A percentile compares a stretch with the other conserved stretches of the same genome.
These are phyloP conservation scores for Monilinia aucupariae DNA, from an alignment of 2,329 filamentous ascomycete genomes.

Conservation along the genomic window DNA sequence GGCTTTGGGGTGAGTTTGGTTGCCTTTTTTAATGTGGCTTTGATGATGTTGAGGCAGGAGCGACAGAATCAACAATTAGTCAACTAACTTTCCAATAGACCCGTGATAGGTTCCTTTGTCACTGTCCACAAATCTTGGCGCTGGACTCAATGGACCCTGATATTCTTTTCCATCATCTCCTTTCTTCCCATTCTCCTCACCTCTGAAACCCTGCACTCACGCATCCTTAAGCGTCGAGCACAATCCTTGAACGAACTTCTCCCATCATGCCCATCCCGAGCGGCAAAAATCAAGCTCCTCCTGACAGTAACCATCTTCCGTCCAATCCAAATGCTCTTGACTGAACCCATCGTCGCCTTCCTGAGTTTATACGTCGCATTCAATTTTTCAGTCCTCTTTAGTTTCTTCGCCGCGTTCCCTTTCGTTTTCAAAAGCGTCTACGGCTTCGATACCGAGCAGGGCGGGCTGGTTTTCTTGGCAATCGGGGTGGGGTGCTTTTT, in stretches of 20 bases:
- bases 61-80: background rate
- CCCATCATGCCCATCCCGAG: conserved; percentile 34
- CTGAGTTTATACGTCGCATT: conserved; percentile 37
- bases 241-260: conserved; percentile 40
- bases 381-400: conserved; percentile 37
- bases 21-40: background rate
- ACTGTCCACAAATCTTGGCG: conserved; percentile 44
- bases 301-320: conserved; percentile 35
- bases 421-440: conserved; percentile 38
- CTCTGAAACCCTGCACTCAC: conserved; percentile 39
- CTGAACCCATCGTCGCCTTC: conserved; percentile 36
- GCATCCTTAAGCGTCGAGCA: conserved; percentile 26
- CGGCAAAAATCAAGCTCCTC: conserved; percentile 36
- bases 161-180: conserved; percentile 45
- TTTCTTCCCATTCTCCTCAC: conserved; percentile 41
- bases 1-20: conserved; percentile 42
- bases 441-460: conserved; percentile 35
- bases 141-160: conserved; percentile 49
- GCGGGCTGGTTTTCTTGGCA: conserved; percentile 38
- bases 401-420: conserved; percentile 40
- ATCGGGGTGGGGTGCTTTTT: conserved; percentile 41
- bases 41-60: background rate
- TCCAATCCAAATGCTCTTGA: conserved; percentile 38
- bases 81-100: conserved; percentile 19
- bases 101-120: conserved; percentile 41